These are phyloP conservation scores for Arthrobotrys megalospora DNA, from an alignment of 2,329 filamentous ascomycete species.

Conservation along the genomic window DNA sequence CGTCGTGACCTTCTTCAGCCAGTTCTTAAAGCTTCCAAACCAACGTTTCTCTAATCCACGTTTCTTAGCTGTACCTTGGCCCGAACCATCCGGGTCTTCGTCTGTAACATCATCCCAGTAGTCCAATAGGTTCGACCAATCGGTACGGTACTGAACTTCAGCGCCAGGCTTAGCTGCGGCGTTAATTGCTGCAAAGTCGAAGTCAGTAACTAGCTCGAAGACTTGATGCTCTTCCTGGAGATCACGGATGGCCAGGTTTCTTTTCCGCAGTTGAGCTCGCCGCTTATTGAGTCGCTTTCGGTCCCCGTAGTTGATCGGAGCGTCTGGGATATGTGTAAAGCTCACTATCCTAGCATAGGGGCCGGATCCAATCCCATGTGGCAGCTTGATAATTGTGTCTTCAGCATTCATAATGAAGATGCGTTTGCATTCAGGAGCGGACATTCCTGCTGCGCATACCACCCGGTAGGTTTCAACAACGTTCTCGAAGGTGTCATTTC, in stretches of 20 bases:
- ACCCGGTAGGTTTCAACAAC: constrained; percentile 21
- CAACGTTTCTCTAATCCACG: constrained; percentile 12
- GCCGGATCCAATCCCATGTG: constrained; percentile 10
- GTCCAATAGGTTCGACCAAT: constrained; percentile 29
- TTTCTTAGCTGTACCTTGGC: constrained; percentile 8
- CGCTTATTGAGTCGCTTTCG: constrained; percentile 13
- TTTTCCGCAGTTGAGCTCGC: constrained; percentile 4
- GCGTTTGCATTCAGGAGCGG: constrained; percentile 23
- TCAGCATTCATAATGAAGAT: constrained; percentile 39
- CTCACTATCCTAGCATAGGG: constrained; percentile 26
- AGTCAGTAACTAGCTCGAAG: constrained; percentile 29
- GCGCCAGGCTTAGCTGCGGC: constrained; percentile 31
- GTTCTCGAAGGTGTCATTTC: constrained; percentile 27
- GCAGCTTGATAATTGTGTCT: constrained; percentile 30
- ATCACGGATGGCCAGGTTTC: not conserved
- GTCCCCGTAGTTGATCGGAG: constrained; percentile 11
- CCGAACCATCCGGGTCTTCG: constrained; percentile 19
- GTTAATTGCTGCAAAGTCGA: constrained; percentile 23
- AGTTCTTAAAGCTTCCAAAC: constrained; percentile 23
- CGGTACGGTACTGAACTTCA: constrained; percentile 35
- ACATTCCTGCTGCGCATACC: constrained; percentile 27
- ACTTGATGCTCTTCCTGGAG: constrained; percentile 24
- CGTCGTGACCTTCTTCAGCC: constrained; percentile 29
- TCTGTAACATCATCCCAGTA: constrained; percentile 42
- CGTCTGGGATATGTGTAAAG: constrained; percentile 33